These are phyloP conservation scores for Daldinia vernicosa DNA, from an alignment of 495 filamentous ascomycete species.

Conservation along the genomic window DNA sequence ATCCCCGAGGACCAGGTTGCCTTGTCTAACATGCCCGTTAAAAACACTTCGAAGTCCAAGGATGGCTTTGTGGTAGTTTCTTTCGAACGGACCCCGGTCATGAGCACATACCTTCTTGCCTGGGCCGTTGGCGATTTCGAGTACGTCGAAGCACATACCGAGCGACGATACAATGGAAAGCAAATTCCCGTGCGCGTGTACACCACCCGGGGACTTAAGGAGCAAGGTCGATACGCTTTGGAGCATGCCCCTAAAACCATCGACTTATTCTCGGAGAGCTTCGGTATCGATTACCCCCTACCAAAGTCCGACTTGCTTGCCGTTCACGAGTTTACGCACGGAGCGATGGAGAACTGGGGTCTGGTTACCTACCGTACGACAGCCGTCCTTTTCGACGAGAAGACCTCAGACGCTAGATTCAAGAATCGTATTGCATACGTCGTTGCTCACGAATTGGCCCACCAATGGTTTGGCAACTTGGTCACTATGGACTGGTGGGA, in stretches of 20 bases:
- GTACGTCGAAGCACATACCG: constrained; percentile 89
- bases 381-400: constrained; percentile 90
- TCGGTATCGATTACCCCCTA: constrained; percentile 92
- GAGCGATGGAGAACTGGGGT: constrained; percentile 86
- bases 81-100: constrained; percentile 87
- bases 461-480: constrained; percentile 99
- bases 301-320: constrained; percentile 95
- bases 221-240: constrained; percentile 86
- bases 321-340: constrained; percentile 86
- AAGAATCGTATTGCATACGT: constrained; percentile 94
- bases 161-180: constrained; percentile 87
- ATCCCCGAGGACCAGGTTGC: constrained; percentile 86
- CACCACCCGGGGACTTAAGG: constrained; percentile 87
- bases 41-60: constrained; percentile 67
- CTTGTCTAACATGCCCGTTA: constrained; percentile 93
- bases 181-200: constrained; percentile 94
- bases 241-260: constrained; percentile 87
- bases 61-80: constrained; percentile 77
- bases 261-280: constrained; percentile 94
- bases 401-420: constrained; percentile 84
- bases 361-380: constrained; percentile 95
- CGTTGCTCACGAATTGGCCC: constrained; percentile 92
- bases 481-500: constrained; percentile 94
- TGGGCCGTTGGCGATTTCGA: constrained; percentile 98
- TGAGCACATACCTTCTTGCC: constrained; percentile 97